These are phyloP conservation scores for Drosera spatulata DNA, from an alignment of 179 eudicot species.

Conservation along the genomic window DNA sequence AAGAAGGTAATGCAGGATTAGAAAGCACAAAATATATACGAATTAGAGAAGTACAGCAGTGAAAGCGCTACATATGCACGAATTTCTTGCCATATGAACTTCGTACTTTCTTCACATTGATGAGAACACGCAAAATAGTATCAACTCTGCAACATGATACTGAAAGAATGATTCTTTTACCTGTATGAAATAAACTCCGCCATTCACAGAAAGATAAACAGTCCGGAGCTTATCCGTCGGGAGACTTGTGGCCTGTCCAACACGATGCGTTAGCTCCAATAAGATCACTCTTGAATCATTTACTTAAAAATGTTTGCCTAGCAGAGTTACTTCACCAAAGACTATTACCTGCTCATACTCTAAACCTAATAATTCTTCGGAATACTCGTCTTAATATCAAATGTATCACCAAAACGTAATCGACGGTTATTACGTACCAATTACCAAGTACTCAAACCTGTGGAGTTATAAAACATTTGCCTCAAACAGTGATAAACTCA, in stretches of 20 bases:
- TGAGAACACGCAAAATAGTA: neutral
- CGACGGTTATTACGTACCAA: no score
- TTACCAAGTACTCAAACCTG: no score
- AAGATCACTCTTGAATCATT: neutral
- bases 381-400: no score
- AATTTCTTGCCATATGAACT: neutral
- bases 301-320: neutral
- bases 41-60: no score
- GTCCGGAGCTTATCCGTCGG: conserved; percentile 71
- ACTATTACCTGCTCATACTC: no score
- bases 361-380: no score
- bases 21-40: no score
- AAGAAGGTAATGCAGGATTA: no score
- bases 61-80: no score
- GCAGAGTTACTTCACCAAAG: neutral
- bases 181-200: conserved; percentile 64
- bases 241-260: conserved; percentile 73
- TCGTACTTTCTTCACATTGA: neutral
- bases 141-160: neutral
- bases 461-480: no score
- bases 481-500: neutral
- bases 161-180: conserved; percentile 17
- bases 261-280: conserved; percentile 1
- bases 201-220: conserved; percentile 49
- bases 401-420: no score